Percentiles rank a stretch among this genome's conserved stretches.
These are phyloP conservation scores for Russula dissimulans DNA, from an alignment of 768 basidiomycete species.

Conservation along the genomic window DNA sequence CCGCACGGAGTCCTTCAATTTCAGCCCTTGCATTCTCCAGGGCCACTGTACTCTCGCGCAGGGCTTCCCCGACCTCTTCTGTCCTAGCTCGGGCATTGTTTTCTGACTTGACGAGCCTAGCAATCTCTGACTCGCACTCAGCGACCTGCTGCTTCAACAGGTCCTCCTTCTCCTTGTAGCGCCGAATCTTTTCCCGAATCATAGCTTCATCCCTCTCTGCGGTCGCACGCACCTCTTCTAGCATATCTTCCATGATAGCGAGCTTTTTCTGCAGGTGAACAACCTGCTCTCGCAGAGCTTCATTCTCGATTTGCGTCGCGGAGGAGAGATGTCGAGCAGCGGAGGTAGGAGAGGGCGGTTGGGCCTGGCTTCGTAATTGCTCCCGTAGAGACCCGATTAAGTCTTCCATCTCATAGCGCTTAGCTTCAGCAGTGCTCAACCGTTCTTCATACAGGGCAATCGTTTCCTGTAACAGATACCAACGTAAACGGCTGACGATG, in stretches of 20 bases:
- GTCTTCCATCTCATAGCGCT: conserved; percentile 72
- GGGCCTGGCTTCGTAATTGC: conserved; percentile 29
- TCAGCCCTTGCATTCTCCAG: conserved; percentile 87
- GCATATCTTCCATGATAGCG: conserved; percentile 64
- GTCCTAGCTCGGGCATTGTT: conserved; percentile 51
- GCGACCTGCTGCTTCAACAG: conserved; percentile 60
- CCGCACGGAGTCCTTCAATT: conserved; percentile 68
- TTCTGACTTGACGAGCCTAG: conserved; percentile 55
- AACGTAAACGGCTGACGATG: neutral
- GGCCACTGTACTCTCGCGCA: conserved; percentile 78
- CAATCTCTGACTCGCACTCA: conserved; percentile 55
- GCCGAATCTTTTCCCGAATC: conserved; percentile 52
- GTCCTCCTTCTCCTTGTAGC: conserved; percentile 67
- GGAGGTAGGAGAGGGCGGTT: conserved; percentile 29
- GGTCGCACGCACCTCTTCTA: conserved; percentile 65
- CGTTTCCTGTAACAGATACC: conserved; percentile 54
- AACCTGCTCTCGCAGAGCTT: conserved; percentile 84
- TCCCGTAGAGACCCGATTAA: conserved; percentile 51
- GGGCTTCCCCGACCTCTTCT: conserved; percentile 83
- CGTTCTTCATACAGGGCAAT: conserved; percentile 93
- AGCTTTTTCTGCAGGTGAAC: conserved; percentile 77
- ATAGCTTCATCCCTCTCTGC: conserved; percentile 67
- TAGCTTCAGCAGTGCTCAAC: conserved; percentile 56
- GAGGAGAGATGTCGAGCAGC: conserved; percentile 41
- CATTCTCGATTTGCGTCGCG: conserved; percentile 90